Percentiles rank a stretch among this genome's conserved stretches.
These are phyloP conservation scores for Beta macrorhiza DNA, from an alignment of 179 eudicot genomes.

Conservation along the genomic window DNA sequence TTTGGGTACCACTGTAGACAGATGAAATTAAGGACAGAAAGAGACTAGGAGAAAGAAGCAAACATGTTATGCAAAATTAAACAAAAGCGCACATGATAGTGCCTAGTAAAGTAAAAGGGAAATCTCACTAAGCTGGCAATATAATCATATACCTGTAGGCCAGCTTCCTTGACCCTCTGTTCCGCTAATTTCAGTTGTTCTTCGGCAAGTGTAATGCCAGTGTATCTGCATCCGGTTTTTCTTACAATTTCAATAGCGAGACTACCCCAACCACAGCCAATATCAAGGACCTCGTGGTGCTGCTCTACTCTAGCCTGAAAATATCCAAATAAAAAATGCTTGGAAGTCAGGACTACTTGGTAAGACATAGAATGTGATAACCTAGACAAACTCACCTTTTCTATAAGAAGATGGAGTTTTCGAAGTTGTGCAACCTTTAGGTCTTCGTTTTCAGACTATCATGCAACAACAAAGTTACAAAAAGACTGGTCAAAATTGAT, in stretches of 20 bases:
- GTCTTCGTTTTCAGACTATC: slow-evolving; percentile 67
- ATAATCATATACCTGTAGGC: slow-evolving; percentile 53
- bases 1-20: background rate
- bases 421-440: slow-evolving; percentile 73
- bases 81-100: background rate
- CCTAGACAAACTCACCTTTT: slow-evolving; percentile 45
- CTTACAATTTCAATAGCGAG: slow-evolving; percentile 84
- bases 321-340: background rate
- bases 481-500: background rate
- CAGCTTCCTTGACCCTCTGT: slow-evolving; percentile 74
- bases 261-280: slow-evolving; percentile 97
- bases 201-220: slow-evolving; percentile 83
- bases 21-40: background rate
- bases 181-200: slow-evolving; percentile 81
- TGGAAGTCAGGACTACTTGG: background rate
- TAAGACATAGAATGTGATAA: background rate
- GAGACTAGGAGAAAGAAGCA: background rate
- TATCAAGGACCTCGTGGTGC: slow-evolving; percentile 81
- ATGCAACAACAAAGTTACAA: background rate
- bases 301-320: slow-evolving; percentile 61
- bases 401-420: slow-evolving; percentile 65
- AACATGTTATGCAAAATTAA: background rate
- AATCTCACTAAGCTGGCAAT: background rate
- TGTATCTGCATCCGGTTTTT: slow-evolving; percentile 81
- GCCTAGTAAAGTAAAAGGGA: background rate